Percentiles rank a stretch among this genome's conserved stretches.
phyloP scores from a whole-genome alignment of 768 basidiomycete species.

The Naganishia onofrii region DNA sequence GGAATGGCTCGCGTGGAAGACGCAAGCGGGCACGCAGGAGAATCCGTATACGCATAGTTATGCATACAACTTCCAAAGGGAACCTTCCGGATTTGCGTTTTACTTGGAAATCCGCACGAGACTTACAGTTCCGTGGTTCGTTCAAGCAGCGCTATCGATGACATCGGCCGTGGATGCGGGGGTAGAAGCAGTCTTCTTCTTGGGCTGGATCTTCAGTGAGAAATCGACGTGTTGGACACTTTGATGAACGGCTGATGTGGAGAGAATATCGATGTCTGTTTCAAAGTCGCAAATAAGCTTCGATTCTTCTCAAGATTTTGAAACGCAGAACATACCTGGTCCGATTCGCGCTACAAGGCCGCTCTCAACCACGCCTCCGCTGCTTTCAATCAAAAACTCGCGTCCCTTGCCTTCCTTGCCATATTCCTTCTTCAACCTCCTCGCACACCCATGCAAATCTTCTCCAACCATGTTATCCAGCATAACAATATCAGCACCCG shows the following conservation, averaged over 20 bases:
- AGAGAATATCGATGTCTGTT: constrained; percentile 84
- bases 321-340: constrained; percentile 62
- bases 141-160: constrained; percentile 3
- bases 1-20: not conserved
- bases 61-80: not conserved
- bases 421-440: constrained; percentile 74
- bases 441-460: constrained; percentile 67
- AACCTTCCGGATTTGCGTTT: not conserved
- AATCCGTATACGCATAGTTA: too few species aligned
- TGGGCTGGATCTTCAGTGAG: constrained; percentile 83
- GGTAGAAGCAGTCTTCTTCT: constrained; percentile 19
- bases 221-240: constrained; percentile 93
- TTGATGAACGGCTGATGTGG: constrained; percentile 60
- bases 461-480: constrained; percentile 86
- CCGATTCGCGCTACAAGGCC: constrained; percentile 78
- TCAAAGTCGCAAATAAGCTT: not conserved
- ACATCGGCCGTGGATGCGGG: constrained; percentile 22
- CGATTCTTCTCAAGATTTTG: not conserved
- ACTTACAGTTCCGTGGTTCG: not conserved
- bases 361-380: constrained; percentile 86
- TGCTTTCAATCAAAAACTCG: constrained; percentile 83
- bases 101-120: not conserved
- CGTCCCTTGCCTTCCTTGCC: constrained; percentile 61
- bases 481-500: constrained; percentile 93
- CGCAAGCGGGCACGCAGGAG: not conserved